Base-by-base conservation (phyloP, 1,284 basidiomycete species). In the Apiotrichum laibachii region DNA sequence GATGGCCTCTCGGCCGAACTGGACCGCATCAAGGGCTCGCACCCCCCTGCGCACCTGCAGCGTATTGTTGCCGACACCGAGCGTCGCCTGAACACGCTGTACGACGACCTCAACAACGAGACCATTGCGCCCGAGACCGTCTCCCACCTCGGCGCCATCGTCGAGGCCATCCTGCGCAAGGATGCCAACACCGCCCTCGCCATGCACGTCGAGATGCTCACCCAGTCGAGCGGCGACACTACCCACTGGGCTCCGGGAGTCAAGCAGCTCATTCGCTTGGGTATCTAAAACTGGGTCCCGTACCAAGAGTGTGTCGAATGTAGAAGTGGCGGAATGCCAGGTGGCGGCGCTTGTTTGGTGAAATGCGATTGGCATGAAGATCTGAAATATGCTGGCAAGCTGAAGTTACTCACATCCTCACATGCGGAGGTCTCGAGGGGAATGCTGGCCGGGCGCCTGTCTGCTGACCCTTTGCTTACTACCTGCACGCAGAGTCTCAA, bases 31-130 rank as follows among this genome's bases (percentile, higher is more conserved):
- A 90, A 84, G 80, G 85, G 89, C 18, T 21, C 50, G 16, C 22
- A 45, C 31, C 62, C 46, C 54, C 16, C 73, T 90, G 19, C 35
- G 15, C 42, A 87, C 66, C 88, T 94, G 80, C 89, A 88, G 77
- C 86, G 89, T 39, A 83, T 94, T 67, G 85, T 87, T 0, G 91
- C 93, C 61, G 94, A 97, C 71, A 84, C 92, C 2, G 92, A 96
- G 72, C 84, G 91, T 31, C 83, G 94, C 33, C 82, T 96, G 71
- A 93, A 88, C 74, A 84, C 87, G 5, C 79, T 97, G 55, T 95
- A 95, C 68, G 94, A 97, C 74, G 87, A 87, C 34, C 80, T 97
- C 67, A 97, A 97, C 78, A 94, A 92, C 72, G 92, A 91, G 67
- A 88, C 89, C 9, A 76, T 97, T 21, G 87, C 89, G n/a, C 80